These are phyloP conservation scores for Penicillium sp. DNA, from an alignment of 2,329 filamentous ascomycete genomes.

Conservation along the genomic window DNA sequence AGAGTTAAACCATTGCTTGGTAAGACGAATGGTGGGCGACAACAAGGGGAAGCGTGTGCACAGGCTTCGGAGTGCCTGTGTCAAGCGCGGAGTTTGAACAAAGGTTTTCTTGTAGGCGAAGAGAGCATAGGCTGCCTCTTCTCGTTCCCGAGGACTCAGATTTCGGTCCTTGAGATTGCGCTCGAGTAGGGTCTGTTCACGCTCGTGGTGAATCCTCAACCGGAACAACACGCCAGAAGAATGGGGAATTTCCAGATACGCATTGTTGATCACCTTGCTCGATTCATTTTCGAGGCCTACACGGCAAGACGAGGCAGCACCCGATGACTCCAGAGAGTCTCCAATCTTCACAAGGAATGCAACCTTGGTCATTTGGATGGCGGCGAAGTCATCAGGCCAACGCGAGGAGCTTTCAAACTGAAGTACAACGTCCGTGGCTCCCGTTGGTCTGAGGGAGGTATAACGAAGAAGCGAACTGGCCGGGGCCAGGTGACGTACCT, in stretches of 20 bases:
- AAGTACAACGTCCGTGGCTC: slow-evolving; percentile 73
- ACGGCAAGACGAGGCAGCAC: slow-evolving; percentile 59
- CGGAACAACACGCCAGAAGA: slow-evolving; percentile 72
- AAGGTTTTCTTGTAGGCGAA: slow-evolving; percentile 69
- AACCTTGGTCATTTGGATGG: slow-evolving; percentile 90
- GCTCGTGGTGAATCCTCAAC: slow-evolving; percentile 81
- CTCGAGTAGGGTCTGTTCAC: slow-evolving; percentile 77
- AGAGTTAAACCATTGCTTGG: slow-evolving; percentile 83
- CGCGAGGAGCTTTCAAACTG: slow-evolving; percentile 91
- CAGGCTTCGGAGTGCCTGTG: slow-evolving; percentile 74
- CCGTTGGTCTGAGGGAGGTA: slow-evolving; percentile 48
- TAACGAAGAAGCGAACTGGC: slow-evolving; percentile 72
- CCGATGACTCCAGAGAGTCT: slow-evolving; percentile 64
- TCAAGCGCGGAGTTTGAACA: slow-evolving; percentile 71
- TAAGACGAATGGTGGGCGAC: slow-evolving; percentile 75
- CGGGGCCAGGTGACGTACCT: slow-evolving; percentile 74
- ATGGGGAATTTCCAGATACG: slow-evolving; percentile 79
- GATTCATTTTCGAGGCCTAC: slow-evolving; percentile 78
- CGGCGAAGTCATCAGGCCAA: slow-evolving; percentile 88
- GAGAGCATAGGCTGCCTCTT: slow-evolving; percentile 67
- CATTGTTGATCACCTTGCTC: slow-evolving; percentile 68
- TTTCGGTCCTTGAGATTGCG: slow-evolving; percentile 73
- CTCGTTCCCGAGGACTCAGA: slow-evolving; percentile 61
- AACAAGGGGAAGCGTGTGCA: slow-evolving; percentile 77
- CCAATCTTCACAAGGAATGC: slow-evolving; percentile 77